Conservation (phyloP, 495 filamentous ascomycete genomes). For the Aspergillus homomorphus region DNA sequence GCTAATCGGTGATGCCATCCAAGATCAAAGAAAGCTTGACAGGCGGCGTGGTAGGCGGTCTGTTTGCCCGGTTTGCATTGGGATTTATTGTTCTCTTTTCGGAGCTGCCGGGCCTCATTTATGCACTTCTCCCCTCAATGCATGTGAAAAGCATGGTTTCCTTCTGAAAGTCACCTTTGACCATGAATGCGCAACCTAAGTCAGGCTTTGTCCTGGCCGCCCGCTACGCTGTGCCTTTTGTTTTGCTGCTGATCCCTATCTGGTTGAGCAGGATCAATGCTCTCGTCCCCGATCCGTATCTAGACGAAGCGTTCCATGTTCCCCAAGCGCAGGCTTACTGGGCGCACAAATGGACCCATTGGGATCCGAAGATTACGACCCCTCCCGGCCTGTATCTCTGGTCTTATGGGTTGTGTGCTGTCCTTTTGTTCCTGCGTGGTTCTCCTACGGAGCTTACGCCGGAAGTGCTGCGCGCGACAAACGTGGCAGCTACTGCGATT, state of each 20-base stretch:
- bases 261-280: conserved; percentile 41
- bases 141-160: background rate
- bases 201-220: conserved; percentile 40
- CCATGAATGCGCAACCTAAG: conserved; percentile 36
- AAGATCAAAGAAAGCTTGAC: background rate
- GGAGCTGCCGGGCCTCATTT: background rate
- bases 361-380: conserved; percentile 97
- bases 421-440: conserved; percentile 33
- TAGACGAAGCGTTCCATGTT: conserved; percentile 95
- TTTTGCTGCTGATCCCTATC: conserved; percentile 35
- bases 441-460: conserved; percentile 38
- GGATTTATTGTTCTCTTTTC: background rate
- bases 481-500: conserved; percentile 34
- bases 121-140: background rate
- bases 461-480: conserved; percentile 40
- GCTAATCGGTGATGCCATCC: background rate
- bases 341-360: conserved; percentile 64
- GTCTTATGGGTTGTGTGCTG: conserved; percentile 45
- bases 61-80: conserved; percentile 35
- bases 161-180: background rate
- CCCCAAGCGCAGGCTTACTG: conserved; percentile 90
- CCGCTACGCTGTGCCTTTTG: conserved; percentile 44
- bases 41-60: background rate
- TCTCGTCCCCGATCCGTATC: conserved; percentile 73
- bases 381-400: conserved; percentile 80